These are phyloP conservation scores for Komagataella pseudopastoris DNA, from an alignment of 805 yeast species.

Conservation along the genomic window DNA sequence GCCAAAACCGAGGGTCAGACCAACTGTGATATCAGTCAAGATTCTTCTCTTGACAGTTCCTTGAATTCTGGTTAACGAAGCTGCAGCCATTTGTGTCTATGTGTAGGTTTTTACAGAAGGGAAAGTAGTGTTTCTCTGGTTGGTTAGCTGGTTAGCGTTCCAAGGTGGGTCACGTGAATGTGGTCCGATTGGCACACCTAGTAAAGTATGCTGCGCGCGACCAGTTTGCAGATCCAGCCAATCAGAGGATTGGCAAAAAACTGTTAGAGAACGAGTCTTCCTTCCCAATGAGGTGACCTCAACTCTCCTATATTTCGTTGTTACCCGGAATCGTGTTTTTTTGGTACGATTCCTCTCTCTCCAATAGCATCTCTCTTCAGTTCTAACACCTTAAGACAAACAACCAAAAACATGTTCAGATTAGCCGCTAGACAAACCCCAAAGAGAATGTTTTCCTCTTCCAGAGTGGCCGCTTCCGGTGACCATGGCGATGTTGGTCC, in stretches of 20 bases:
- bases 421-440: slow-evolving; percentile 8
- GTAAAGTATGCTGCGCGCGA: not conserved
- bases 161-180: not conserved
- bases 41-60: slow-evolving; percentile 76
- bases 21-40: slow-evolving; percentile 58
- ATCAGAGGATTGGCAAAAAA: not conserved
- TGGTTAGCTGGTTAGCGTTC: not conserved
- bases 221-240: not conserved
- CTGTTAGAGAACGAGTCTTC: not conserved
- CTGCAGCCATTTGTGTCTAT: slow-evolving; percentile 45
- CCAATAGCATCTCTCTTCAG: not conserved
- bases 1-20: slow-evolving; percentile 19
- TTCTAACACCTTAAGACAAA: not conserved
- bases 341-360: not conserved
- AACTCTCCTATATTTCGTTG: not conserved
- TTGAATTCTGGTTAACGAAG: slow-evolving; percentile 46
- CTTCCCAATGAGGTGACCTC: not conserved
- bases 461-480: slow-evolving; percentile 21
- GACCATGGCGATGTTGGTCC: slow-evolving; percentile 67
- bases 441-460: slow-evolving; percentile 41
- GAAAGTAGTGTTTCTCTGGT: not conserved
- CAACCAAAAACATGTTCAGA: slow-evolving; percentile 1
- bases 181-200: not conserved
- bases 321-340: not conserved
- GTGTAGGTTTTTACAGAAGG: slow-evolving; percentile 1